Conservation (phyloP, 2,329 filamentous ascomycete genomes). For the Domatiomyces globalis region DNA sequence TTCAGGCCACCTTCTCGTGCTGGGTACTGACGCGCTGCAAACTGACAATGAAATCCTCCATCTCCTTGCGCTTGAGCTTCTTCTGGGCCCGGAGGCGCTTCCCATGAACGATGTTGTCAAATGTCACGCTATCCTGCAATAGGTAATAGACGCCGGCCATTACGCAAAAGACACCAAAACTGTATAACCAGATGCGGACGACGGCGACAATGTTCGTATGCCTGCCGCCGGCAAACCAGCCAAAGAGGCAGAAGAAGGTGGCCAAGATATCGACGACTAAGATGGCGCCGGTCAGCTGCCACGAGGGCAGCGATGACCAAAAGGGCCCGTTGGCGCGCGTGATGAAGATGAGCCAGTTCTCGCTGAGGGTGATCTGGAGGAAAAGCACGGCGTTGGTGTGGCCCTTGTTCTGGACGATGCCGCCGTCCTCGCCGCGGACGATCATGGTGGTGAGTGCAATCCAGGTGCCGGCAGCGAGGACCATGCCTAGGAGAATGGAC, state of each 20-base stretch:
- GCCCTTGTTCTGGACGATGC: slow-evolving; percentile 84
- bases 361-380: slow-evolving; percentile 76
- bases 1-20: slow-evolving; percentile 73
- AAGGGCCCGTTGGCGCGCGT: slow-evolving; percentile 85
- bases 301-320: slow-evolving; percentile 79
- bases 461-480: slow-evolving; percentile 75
- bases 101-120: slow-evolving; percentile 88
- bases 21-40: slow-evolving; percentile 82
- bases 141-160: slow-evolving; percentile 69
- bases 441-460: slow-evolving; percentile 79
- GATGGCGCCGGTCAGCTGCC: slow-evolving; percentile 68
- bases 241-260: slow-evolving; percentile 73
- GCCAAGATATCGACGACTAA: slow-evolving; percentile 69
- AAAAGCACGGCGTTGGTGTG: slow-evolving; percentile 69
- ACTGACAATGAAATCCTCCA: slow-evolving; percentile 65
- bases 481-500: slow-evolving; percentile 67
- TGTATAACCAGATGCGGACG: slow-evolving; percentile 82
- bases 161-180: slow-evolving; percentile 75
- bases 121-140: slow-evolving; percentile 64
- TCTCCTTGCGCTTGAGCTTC: slow-evolving; percentile 65
- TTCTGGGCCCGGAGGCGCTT: slow-evolving; percentile 56
- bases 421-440: slow-evolving; percentile 51
- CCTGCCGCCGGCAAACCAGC: slow-evolving; percentile 57
- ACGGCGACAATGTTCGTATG: slow-evolving; percentile 66
- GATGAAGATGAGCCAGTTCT: slow-evolving; percentile 96